phyloP scores from a whole-genome alignment of 164 flowering plant genomes.

The Annona cherimola region DNA sequence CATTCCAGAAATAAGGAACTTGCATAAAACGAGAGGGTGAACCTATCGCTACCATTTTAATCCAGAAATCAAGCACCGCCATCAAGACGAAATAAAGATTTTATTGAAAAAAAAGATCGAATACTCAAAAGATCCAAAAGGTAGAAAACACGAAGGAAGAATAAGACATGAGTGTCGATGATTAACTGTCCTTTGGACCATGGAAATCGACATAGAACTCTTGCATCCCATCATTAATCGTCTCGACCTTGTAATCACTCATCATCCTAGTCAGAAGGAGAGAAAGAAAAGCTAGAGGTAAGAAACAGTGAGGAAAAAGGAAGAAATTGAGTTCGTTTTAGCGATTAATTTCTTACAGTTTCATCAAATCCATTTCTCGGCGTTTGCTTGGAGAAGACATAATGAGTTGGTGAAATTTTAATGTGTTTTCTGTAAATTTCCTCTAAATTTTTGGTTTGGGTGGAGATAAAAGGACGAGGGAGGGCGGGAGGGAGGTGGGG shows the following conservation, averaged over 20 bases:
- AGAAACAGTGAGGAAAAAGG: background rate
- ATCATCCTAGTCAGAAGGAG: conserved; percentile 21
- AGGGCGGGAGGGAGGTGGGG: background rate
- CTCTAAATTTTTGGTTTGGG: background rate
- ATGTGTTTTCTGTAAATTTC: background rate
- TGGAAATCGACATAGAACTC: conserved; percentile 84
- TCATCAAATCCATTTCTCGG: conserved; percentile 77
- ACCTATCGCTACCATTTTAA: background rate
- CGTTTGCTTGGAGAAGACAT: conserved; percentile 86
- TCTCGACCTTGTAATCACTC: conserved; percentile 59
- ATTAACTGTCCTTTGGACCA: conserved; percentile 86
- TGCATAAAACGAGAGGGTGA: background rate
- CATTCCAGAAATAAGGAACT: no score
- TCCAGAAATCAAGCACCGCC: background rate
- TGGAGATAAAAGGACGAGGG: conserved; percentile 5
- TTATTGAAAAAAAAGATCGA: background rate
- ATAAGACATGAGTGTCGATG: conserved; percentile 16
- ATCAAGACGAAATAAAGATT: background rate
- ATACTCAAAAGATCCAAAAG: background rate
- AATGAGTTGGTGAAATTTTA: conserved; percentile 7
- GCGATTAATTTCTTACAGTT: conserved; percentile 35
- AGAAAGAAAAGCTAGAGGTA: conserved; percentile 1
- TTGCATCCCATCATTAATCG: conserved; percentile 91
- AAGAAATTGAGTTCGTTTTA: background rate
- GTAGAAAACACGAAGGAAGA: conserved; percentile 2